A percentile compares a stretch with the other conserved stretches of the same genome.
Evolutionary conservation across 23 red algal genomes (phyloP).

Genomic region (Gracilaria caudata): DNA sequence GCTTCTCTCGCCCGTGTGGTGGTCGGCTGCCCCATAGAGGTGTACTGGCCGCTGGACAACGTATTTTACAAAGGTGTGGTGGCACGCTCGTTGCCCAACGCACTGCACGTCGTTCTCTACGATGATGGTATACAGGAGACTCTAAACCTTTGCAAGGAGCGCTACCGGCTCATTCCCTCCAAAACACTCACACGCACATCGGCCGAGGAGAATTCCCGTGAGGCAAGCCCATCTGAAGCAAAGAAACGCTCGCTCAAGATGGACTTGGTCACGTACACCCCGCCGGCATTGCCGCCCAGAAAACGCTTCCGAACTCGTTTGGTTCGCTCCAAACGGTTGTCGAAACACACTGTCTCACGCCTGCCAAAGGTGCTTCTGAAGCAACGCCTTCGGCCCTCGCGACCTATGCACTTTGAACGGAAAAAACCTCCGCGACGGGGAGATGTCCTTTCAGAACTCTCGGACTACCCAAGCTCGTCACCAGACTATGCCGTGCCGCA

Average conservation of each 20-base stretch:
- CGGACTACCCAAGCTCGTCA: neutral
- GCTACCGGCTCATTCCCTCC: neutral
- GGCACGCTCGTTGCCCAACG: neutral
- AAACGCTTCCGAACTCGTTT: conserved; percentile 1
- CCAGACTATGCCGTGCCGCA: neutral
- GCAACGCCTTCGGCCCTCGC: neutral
- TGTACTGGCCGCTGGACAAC: conserved; percentile 20
- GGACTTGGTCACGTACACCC: neutral
- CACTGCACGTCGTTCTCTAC: neutral
- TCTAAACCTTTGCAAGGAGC: neutral
- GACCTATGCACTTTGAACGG: neutral
- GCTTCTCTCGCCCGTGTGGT: neutral
- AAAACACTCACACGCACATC: too few species aligned
- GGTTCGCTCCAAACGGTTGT: neutral
- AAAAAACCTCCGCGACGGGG: neutral
- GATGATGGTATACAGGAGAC: neutral
- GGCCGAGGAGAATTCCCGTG: too few species aligned
- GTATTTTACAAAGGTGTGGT: conserved; percentile 12
- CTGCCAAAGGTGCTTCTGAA: neutral
- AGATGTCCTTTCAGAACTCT: neutral
- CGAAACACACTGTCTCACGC: neutral
- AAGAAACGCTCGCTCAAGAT: too few species aligned
- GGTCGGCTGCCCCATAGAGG: conserved; percentile 15
- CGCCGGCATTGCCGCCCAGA: too few species aligned
- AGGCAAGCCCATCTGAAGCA: too few species aligned